Evolutionary conservation across 495 filamentous ascomycete species (phyloP), one percentile per base, ranked within the genome.

Genomic region (Penicillium flavigenum): DNA sequence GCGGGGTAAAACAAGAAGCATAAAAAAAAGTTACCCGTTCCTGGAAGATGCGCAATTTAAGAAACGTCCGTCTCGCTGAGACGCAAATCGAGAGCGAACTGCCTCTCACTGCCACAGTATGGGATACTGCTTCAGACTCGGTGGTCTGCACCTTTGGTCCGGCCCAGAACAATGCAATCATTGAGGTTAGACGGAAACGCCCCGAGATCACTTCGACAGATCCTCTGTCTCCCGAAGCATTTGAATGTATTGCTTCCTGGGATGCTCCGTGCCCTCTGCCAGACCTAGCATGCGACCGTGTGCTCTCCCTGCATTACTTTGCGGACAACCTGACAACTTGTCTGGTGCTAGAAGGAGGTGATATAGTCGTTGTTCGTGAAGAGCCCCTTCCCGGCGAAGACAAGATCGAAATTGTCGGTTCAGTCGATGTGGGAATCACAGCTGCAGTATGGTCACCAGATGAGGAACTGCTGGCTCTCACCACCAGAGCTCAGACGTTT

Each of bases 381-480:
- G 83, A 90, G 49, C 86, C 89, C 41, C 69, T 83, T n/a, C 74
- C 76, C 20, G 81, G 77, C 49, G 82, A 88, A 69, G 86, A 88
- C 36, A 87, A 89, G 63, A 90, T 97, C 59, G 94, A 96, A 70
- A 98, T 97, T 58, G 80, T 96, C 62, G 94, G 95, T 59, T 95
- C 91, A 31, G 86, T 98, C 24, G 90, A 95, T 72, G 89, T 88
- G 44, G 94, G 92, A 38, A 95, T 98, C 65, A 85, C 86, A 10
- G 90, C 89, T 14, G 93, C 91, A 41, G 84, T 84, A 57, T 98
- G 94, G 94, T 96, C 94, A 14, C 93, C 94, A 19, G 93, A 98
- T 65, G 92, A 95, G 64, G 93, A 96, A 68, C 78, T 97, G 34
- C 72, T 98, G 32, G 88, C 88, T 50, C 85, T 98, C 47, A 83